phyloP scores from a whole-genome alignment of 129 eudicot species.

The Tagetes patula region DNA sequence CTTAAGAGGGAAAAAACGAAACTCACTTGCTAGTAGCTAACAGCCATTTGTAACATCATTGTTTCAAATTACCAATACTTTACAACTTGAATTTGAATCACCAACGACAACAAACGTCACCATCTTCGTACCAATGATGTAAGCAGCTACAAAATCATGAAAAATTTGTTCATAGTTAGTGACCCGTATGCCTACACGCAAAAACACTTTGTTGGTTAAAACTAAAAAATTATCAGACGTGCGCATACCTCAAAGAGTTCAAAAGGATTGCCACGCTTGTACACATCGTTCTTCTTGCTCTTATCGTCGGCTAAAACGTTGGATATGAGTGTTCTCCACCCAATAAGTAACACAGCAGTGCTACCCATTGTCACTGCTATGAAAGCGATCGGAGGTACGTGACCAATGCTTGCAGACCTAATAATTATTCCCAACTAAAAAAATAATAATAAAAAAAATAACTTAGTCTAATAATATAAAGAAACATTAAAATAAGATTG shows the following conservation, averaged over 20 bases:
- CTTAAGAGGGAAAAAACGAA: neutral
- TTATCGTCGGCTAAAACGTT: slow-evolving; percentile 49
- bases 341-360: slow-evolving; percentile 83
- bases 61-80: slow-evolving; percentile 23
- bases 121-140: slow-evolving; percentile 89
- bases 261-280: slow-evolving; percentile 88
- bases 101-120: slow-evolving; percentile 44
- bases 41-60: slow-evolving; percentile 26
- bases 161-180: neutral
- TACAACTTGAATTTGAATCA: slow-evolving; percentile 19
- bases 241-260: slow-evolving; percentile 76
- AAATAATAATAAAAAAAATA: neutral
- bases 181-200: too few relatives aligned
- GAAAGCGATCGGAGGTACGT: slow-evolving; percentile 68
- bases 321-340: slow-evolving; percentile 77
- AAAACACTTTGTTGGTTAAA: too few relatives aligned
- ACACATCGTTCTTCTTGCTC: slow-evolving; percentile 66
- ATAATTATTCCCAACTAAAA: slow-evolving; percentile 71
- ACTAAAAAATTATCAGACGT: too few relatives aligned
- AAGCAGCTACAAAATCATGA: slow-evolving; percentile 58
- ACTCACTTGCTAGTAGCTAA: slow-evolving; percentile 1
- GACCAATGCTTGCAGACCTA: slow-evolving; percentile 62
- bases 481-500: neutral
- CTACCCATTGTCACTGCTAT: slow-evolving; percentile 80
- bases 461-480: neutral